Base-by-base conservation (phyloP, 2,329 filamentous ascomycete species). In the Penicillium sp. region DNA sequence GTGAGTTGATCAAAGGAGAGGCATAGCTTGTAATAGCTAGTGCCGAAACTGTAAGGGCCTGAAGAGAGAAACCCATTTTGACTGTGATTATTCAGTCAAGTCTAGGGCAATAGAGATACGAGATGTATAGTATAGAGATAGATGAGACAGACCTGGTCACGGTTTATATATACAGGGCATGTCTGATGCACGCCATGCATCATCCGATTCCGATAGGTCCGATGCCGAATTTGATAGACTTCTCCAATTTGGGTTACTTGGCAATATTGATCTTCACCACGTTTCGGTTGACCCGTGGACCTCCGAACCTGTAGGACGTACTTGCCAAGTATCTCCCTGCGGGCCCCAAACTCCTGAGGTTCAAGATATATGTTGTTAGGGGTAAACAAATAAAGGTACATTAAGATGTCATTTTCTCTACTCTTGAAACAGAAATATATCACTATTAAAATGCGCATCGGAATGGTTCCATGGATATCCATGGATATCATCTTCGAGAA, bases 1-100 rank as follows among this genome's bases (percentile, higher is more conserved):
- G 64, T n/a, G 60, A 11, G 22, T 58, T 47, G 24, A 67, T 37
- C 20, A 66, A 53, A 20, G 66, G 65, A 35, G 65, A 66, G 35
- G 63, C 65, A 55, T 60, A 50, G 49, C 54, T 53, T n/a, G 58
- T 45, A 32, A 59, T 51, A 22, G 58, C 62, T 46, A 68, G 31
- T 5, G 61, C 59, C 13, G 59, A 58, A 39, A 67, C 16, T n/a
- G 57, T 49, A 18, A 66, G 42, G 44, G 50, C 32, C 32, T 59
- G 59, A 46, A 64, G 31, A 26, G 50, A 55, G 40, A 64, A 10
- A 11, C 55, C 47, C 64, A 66, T 66, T 43, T 38, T 56, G 50
- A 34, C 14, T 35, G 9, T 16, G 13, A 5, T 51, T 16, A 2
- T n/a, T 1, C 20, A 10, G 5, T 13, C 10, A 9, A 14, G 16